phyloP scores from a whole-genome alignment of 768 basidiomycete genomes.

The Leccinum disarticulatum region DNA sequence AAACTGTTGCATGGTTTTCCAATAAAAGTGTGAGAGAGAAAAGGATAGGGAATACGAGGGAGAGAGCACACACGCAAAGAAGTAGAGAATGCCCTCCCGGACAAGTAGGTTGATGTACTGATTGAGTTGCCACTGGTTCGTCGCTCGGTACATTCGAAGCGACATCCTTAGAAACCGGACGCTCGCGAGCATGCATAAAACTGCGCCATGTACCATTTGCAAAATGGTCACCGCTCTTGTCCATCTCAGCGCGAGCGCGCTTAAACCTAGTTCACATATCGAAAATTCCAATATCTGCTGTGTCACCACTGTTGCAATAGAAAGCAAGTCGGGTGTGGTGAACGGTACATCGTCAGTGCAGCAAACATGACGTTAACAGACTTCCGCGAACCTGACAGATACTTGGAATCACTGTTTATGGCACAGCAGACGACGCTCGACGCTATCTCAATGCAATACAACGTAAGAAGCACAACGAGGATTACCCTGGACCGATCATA shows the following conservation, averaged over 20 bases:
- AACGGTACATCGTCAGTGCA: background rate
- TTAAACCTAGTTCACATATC: rapidly evolving
- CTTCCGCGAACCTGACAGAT: background rate
- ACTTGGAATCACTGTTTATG: background rate
- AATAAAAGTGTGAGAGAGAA: background rate
- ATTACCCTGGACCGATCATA: background rate
- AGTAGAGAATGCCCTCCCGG: background rate
- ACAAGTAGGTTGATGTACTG: background rate
- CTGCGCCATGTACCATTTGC: background rate
- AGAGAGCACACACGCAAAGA: background rate
- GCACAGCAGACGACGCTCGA: background rate
- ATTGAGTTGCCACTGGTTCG: background rate
- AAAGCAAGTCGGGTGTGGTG: background rate
- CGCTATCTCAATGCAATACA: background rate
- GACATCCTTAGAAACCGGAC: background rate
- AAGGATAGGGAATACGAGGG: background rate
- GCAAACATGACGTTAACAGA: background rate
- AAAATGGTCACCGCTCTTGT: background rate
- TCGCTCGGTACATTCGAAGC: background rate
- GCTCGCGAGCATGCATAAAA: background rate
- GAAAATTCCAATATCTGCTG: background rate
- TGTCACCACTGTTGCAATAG: background rate
- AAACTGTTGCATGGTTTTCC: background rate
- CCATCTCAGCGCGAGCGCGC: background rate
- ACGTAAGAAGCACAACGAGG: background rate